A percentile compares a stretch with the other conserved stretches of the same genome.
Conservation (phyloP, 352 stramenopile genomes). For the Lagenidium giganteum region DNA sequence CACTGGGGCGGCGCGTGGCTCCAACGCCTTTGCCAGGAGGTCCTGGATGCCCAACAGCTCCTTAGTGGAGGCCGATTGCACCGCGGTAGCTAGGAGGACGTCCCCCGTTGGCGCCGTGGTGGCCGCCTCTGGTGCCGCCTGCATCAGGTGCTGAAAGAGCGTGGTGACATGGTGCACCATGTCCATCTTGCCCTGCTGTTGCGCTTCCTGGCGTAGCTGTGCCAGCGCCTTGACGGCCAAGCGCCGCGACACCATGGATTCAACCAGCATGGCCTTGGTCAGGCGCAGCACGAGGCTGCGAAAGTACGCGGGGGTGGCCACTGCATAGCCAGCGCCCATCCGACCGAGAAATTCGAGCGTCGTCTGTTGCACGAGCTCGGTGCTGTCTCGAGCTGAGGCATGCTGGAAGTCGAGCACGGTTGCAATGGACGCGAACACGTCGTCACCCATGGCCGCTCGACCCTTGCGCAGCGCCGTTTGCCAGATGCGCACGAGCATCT, state of each 20-base stretch:
- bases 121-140: background rate
- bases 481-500: constrained; percentile 54
- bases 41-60: constrained; percentile 33
- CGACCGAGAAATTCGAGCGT: constrained; percentile 49
- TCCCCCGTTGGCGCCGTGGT: background rate
- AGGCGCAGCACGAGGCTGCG: constrained; percentile 34
- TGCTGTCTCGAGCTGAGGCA: constrained; percentile 18
- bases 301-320: constrained; percentile 23
- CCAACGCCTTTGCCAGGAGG: constrained; percentile 15
- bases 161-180: constrained; percentile 31
- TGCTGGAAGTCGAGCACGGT: constrained; percentile 55
- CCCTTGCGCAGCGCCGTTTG: constrained; percentile 44
- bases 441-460: constrained; percentile 25
- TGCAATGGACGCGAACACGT: constrained; percentile 41
- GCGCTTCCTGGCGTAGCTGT: constrained; percentile 30
- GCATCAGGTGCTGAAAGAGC: constrained; percentile 31
- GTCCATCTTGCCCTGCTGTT: constrained; percentile 10
- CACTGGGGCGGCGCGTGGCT: background rate
- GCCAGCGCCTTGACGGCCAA: constrained; percentile 32
- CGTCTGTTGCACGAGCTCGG: constrained; percentile 44
- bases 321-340: constrained; percentile 26
- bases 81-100: constrained; percentile 19
- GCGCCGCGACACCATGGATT: constrained; percentile 35
- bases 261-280: constrained; percentile 53
- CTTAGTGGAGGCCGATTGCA: constrained; percentile 26